phyloP scores from a whole-genome alignment of 1,284 basidiomycete genomes.

The Leccinum fallax region DNA sequence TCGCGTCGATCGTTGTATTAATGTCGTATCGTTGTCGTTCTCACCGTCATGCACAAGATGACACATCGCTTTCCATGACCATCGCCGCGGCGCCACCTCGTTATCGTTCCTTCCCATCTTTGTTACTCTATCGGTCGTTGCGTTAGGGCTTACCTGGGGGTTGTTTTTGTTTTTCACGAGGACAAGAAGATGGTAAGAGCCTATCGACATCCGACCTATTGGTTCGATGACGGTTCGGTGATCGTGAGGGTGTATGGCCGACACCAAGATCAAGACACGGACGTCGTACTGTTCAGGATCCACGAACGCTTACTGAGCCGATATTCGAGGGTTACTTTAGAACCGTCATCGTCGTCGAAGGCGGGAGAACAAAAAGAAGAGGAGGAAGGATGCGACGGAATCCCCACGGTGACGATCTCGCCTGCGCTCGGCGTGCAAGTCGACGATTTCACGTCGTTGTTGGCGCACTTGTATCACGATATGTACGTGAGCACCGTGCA shows the following conservation, averaged over 20 bases:
- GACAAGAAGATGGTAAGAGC: neutral
- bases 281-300: constrained; percentile 51
- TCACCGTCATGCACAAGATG: neutral
- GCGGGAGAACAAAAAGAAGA: neutral
- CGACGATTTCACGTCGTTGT: constrained; percentile 53
- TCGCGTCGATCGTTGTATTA: neutral
- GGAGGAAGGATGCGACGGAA: constrained; percentile 3
- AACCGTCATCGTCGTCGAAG: neutral
- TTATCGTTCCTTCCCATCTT: constrained; percentile 11
- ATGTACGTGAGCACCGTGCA: constrained; percentile 44
- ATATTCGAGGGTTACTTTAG: constrained; percentile 42
- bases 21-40: neutral
- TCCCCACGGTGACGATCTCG: constrained; percentile 38
- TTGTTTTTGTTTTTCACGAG: constrained; percentile 1
- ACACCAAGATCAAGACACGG: constrained; percentile 16
- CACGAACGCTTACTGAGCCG: constrained; percentile 53
- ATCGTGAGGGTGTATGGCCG: constrained; percentile 41
- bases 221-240: constrained; percentile 65
- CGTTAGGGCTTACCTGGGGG: constrained; percentile 9
- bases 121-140: constrained; percentile 7
- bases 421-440: constrained; percentile 37
- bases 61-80: neutral
- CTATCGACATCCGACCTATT: constrained; percentile 49
- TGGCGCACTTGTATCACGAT: constrained; percentile 66
- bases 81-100: neutral